phyloP scores from a whole-genome alignment of 164 flowering plant genomes.

The Magnolia kwangsiensis region DNA sequence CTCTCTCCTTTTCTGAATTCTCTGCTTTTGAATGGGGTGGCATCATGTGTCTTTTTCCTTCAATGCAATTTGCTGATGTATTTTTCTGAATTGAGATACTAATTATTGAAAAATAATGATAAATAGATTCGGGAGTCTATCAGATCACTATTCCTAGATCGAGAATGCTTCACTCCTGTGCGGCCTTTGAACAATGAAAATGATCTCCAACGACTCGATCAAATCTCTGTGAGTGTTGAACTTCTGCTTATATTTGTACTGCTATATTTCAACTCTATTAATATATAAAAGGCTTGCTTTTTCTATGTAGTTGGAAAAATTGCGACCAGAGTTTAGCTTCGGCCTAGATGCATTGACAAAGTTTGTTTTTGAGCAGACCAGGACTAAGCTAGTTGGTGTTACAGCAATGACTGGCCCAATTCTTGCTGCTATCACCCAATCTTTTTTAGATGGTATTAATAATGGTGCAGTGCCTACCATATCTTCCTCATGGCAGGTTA shows the following conservation, averaged over 20 bases:
- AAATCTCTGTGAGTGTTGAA: constrained; percentile 55
- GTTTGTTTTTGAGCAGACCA: constrained; percentile 95
- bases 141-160: constrained; percentile 93
- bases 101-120: constrained; percentile 17
- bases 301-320: constrained; percentile 63
- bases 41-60: neutral
- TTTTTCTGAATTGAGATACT: constrained; percentile 13
- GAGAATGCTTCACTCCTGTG: constrained; percentile 94
- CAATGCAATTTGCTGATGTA: neutral
- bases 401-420: constrained; percentile 95
- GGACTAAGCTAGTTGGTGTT: constrained; percentile 93
- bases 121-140: constrained; percentile 88
- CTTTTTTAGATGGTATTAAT: constrained; percentile 89
- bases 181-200: constrained; percentile 85
- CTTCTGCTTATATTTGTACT: neutral
- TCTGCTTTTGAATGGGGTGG: neutral
- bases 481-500: constrained; percentile 98
- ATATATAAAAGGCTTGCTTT: neutral
- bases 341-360: constrained; percentile 91
- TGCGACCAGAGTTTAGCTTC: constrained; percentile 89
- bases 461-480: constrained; percentile 99
- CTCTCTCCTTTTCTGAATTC: neutral
- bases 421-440: constrained; percentile 81
- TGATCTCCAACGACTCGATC: constrained; percentile 89
- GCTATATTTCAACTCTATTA: neutral